phyloP scores from a whole-genome alignment of 768 basidiomycete species.

The Lactarius sanguifluus region DNA sequence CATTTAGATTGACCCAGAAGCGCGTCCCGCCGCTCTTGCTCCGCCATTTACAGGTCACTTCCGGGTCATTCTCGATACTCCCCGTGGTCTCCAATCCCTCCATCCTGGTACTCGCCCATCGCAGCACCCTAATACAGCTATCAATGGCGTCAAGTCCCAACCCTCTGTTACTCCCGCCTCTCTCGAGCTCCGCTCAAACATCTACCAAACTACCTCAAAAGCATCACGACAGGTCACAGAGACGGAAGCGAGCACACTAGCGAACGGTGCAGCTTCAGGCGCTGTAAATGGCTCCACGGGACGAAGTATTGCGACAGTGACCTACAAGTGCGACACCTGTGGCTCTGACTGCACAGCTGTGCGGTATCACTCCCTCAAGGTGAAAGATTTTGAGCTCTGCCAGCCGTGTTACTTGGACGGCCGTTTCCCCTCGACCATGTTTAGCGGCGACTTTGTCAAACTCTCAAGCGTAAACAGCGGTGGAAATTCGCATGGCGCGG shows the following conservation, averaged over 20 bases:
- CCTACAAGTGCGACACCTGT: conserved; percentile 89
- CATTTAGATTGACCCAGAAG: conserved; percentile 90
- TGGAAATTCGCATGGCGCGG: conserved; percentile 40
- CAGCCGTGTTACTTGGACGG: conserved; percentile 93
- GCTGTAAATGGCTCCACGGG: conserved; percentile 44
- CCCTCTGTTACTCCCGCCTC: conserved; percentile 57
- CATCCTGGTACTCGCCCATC: conserved; percentile 74
- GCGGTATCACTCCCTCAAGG: conserved; percentile 92
- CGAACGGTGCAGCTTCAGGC: conserved; percentile 50
- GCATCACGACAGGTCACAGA: conserved; percentile 68
- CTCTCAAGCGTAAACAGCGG: conserved; percentile 47
- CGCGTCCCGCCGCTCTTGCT: conserved; percentile 88
- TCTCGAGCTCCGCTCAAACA: conserved; percentile 82
- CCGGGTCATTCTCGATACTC: conserved; percentile 95
- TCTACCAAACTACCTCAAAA: conserved; percentile 87
- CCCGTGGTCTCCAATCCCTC: conserved; percentile 91
- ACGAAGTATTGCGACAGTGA: conserved; percentile 41
- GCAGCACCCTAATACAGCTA: conserved; percentile 40
- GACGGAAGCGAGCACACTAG: conserved; percentile 64
- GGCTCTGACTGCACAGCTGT: conserved; percentile 87
- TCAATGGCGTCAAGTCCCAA: conserved; percentile 49
- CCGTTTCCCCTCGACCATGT: conserved; percentile 95
- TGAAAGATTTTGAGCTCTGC: conserved; percentile 89
- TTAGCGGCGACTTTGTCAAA: conserved; percentile 95
- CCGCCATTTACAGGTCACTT: conserved; percentile 99